Base-by-base conservation (phyloP, 441 rosid species). In the Sinapis alba region DNA sequence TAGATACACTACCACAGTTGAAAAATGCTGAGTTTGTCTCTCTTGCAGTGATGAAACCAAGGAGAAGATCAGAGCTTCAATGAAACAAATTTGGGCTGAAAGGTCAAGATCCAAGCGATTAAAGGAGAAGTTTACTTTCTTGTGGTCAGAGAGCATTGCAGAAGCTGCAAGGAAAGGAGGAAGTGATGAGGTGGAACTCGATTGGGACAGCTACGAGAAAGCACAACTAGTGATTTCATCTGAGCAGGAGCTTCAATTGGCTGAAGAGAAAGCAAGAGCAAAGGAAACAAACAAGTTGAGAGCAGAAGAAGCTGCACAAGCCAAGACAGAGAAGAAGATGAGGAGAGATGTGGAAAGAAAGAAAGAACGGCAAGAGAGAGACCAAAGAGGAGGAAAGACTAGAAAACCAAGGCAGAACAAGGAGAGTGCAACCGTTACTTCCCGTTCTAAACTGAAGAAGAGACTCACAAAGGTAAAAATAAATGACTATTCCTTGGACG, bases 151-250 rank as follows among this genome's bases (percentile, higher is more conserved):
- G 56, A 84, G 70, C 79, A 77, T 92, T 79, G 95, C 95, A 65
- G 81, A 79, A 80, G 85, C 90, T 71, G 97, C 98, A 43, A 90
- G 83, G 83, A 80, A 69, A 78, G 97, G 97, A 79, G 86, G 89
- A 53, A 78, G 5, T 53, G 87, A 79, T 9, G 82, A 89, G 69
- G 67, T 73, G 63, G 89, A 86, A 77, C 90, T 90, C 15, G 84
- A 85, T 1, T 94, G 98, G 97, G 86, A 92, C 66, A 87, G 97
- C 78, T 89, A 86, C 73, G 88, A 86, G 10, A 82, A 62, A 75
- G 81, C 85, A 27, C 76, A 79, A 77, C 80, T 74, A 65, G 89
- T 89, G 80, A 73, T 90, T 60, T 70, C 59, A 65, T 71, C 70
- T 71, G 83, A 84, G 75, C 81, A 81, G 76, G 0, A 45, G 53